Conservation (phyloP, 306 rosid genomes). For the Pyrus communis region DNA sequence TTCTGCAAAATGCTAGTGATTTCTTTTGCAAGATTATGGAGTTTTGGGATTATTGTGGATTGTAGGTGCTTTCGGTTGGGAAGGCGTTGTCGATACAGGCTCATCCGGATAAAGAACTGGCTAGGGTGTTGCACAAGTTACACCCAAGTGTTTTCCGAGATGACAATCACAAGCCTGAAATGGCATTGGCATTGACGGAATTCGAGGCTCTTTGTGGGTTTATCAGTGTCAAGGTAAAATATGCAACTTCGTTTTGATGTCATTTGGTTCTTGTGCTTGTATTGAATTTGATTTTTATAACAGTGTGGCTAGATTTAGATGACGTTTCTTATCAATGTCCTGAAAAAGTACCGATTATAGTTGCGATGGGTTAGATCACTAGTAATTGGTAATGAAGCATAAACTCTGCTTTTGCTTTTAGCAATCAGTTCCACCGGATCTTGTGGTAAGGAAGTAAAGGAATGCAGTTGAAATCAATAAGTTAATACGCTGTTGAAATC, state of each 20-base stretch:
- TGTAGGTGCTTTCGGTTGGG: slow-evolving; percentile 30
- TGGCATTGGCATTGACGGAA: slow-evolving; percentile 36
- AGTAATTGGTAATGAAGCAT: not conserved
- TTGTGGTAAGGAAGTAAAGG: not conserved
- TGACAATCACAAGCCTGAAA: slow-evolving; percentile 40
- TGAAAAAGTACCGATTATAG: not conserved
- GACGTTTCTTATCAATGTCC: not conserved
- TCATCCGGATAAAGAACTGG: slow-evolving; percentile 36
- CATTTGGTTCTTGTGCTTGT: not conserved
- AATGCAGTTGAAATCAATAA: not conserved
- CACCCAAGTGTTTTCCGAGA: slow-evolving; percentile 28
- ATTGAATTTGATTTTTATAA: not conserved
- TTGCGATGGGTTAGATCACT: not conserved
- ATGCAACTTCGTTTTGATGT: not conserved
- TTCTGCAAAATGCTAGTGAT: not conserved
- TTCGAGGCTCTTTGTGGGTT: slow-evolving; percentile 40
- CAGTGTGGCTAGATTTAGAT: not conserved
- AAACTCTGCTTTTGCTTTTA: not conserved
- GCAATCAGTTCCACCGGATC: not conserved
- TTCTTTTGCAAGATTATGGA: not conserved
- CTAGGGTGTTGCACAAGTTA: slow-evolving; percentile 25
- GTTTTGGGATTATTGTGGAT: not conserved
- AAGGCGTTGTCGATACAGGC: slow-evolving; percentile 38
- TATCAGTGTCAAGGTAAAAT: slow-evolving; percentile 26
- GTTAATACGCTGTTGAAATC: not conserved